These are phyloP conservation scores for Herpetospermum pedunculosum DNA, from an alignment of 306 rosid genomes.

Conservation along the genomic window DNA sequence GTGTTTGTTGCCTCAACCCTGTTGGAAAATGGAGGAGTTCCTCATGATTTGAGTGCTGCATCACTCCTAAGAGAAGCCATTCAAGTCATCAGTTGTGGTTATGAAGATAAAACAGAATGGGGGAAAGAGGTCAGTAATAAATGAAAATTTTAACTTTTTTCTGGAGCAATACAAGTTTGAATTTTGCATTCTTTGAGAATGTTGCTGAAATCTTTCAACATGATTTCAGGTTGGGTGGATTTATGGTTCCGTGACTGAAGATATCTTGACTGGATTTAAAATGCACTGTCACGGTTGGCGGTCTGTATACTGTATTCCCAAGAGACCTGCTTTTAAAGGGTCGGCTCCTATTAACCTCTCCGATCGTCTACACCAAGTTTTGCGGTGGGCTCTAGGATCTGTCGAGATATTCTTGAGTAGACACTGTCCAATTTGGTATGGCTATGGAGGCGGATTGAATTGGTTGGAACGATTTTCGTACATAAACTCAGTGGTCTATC, in stretches of 20 bases:
- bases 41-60: conserved; percentile 53
- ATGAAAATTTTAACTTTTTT: not conserved
- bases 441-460: conserved; percentile 80
- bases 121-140: conserved; percentile 69
- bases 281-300: conserved; percentile 99
- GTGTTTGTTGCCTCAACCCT: conserved; percentile 69
- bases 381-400: conserved; percentile 96
- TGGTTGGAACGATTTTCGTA: conserved; percentile 77
- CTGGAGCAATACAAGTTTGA: not conserved
- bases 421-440: conserved; percentile 95
- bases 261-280: conserved; percentile 95
- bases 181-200: not conserved
- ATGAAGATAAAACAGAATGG: conserved; percentile 96
- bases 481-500: conserved; percentile 85
- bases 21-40: conserved; percentile 74
- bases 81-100: conserved; percentile 95
- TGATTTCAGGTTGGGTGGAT: conserved; percentile 84
- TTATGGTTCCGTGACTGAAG: conserved; percentile 96
- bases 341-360: conserved; percentile 95
- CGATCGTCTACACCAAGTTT: conserved; percentile 93
- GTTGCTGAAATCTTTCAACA: not conserved
- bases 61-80: conserved; percentile 84
- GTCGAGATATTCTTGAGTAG: conserved; percentile 90
- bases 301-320: conserved; percentile 92
- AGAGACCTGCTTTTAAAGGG: conserved; percentile 85